Evolutionary conservation across 371 early-diverging fungal genomes (phyloP).

Genomic region (Syncephalastrum monosporum): DNA sequence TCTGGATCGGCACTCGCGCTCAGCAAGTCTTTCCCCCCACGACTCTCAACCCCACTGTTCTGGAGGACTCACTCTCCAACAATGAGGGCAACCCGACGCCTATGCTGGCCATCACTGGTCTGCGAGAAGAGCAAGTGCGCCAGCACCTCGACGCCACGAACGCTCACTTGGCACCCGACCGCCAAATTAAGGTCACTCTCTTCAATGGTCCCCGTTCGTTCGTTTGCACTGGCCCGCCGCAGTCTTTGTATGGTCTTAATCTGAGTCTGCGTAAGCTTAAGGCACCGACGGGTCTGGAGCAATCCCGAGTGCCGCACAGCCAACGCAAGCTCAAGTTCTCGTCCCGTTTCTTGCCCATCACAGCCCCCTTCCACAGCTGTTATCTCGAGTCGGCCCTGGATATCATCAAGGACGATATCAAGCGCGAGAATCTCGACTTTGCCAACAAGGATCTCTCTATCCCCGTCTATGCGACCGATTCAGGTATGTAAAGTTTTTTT

Average conservation of each 20-base stretch:
- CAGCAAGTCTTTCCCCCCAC: conserved; percentile 87
- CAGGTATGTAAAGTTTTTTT: conserved; percentile 46
- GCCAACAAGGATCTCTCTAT: conserved; percentile 59
- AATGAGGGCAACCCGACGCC: conserved; percentile 94
- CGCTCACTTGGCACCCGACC: conserved; percentile 77
- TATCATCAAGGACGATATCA: conserved; percentile 65
- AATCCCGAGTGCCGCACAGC: conserved; percentile 82
- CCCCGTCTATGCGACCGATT: conserved; percentile 80
- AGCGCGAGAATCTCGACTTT: conserved; percentile 56
- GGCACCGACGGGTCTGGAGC: conserved; percentile 79
- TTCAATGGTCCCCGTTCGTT: conserved; percentile 86
- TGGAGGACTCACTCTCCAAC: conserved; percentile 86
- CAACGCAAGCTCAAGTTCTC: conserved; percentile 87
- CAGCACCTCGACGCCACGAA: conserved; percentile 86
- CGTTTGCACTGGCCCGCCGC: conserved; percentile 87
- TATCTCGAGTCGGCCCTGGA: conserved; percentile 70
- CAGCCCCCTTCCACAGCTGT: conserved; percentile 88
- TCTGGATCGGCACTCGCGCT: conserved; percentile 90
- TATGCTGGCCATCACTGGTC: conserved; percentile 86
- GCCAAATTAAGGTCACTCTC: conserved; percentile 79
- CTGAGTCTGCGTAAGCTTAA: conserved; percentile 86
- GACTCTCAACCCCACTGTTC: conserved; percentile 83
- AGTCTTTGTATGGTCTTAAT: conserved; percentile 89
- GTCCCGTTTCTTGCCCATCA: conserved; percentile 85
- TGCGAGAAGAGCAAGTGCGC: conserved; percentile 75